Percentiles rank a stretch among this genome's conserved stretches.
These are phyloP conservation scores for Fusarium phyllophilum DNA, from an alignment of 2,329 filamentous ascomycete species.

Conservation along the genomic window DNA sequence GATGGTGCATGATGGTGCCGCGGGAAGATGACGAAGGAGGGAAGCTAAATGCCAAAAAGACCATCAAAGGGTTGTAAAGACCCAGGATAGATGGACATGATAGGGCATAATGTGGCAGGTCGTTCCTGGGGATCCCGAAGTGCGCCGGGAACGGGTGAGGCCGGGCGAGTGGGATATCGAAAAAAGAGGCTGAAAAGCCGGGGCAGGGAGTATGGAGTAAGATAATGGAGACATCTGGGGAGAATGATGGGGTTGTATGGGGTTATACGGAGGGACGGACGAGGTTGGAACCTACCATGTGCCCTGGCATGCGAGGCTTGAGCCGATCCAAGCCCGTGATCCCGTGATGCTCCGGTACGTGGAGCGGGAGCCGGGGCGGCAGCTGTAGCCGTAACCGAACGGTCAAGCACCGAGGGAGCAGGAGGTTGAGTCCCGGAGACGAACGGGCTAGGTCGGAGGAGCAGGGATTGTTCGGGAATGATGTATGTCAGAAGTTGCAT, in stretches of 20 bases:
- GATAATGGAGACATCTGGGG: constrained; percentile 33
- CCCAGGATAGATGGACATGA: constrained; percentile 16
- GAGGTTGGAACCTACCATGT: constrained; percentile 10
- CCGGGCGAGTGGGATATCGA: constrained; percentile 40
- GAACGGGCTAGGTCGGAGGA: constrained; percentile 42
- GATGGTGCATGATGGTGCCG: constrained; percentile 40
- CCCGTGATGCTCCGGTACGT: constrained; percentile 46
- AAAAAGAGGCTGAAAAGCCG: constrained; percentile 43
- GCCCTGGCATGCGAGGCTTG: constrained; percentile 35
- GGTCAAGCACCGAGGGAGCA: constrained; percentile 31
- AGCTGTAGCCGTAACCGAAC: constrained; percentile 45
- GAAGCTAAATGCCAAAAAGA: constrained; percentile 29
- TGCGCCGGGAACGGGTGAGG: constrained; percentile 41
- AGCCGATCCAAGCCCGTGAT: constrained; percentile 44
- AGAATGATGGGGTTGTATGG: constrained; percentile 28
- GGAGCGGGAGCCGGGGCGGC: constrained; percentile 39
- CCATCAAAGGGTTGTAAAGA: constrained; percentile 6
- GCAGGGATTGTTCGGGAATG: constrained; percentile 37
- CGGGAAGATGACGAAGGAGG: constrained; percentile 36
- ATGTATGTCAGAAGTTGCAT: constrained; percentile 11
- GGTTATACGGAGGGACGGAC: constrained; percentile 28
- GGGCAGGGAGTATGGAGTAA: constrained; percentile 36
- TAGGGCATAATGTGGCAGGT: constrained; percentile 26
- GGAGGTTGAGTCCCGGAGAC: constrained; percentile 21
- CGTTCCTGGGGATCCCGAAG: constrained; percentile 46